These are phyloP conservation scores for Hsuehochloa calcarea DNA, from an alignment of 176 grass and related monocot genomes.

Conservation along the genomic window DNA sequence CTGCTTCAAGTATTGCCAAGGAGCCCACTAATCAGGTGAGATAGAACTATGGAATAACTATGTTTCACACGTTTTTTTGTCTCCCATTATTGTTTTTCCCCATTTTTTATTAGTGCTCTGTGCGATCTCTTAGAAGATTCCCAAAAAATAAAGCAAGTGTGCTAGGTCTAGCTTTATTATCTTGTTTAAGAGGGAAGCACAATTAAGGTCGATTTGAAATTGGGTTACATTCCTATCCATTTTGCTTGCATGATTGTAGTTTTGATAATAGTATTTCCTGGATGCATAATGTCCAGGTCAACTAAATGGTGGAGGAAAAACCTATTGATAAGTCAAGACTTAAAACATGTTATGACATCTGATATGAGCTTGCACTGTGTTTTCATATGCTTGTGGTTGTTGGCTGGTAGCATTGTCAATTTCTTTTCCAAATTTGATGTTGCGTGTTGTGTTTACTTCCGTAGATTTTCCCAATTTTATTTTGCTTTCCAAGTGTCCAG, in stretches of 20 bases:
- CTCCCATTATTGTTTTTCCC: not conserved
- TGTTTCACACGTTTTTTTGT: not conserved
- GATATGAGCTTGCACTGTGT: not conserved
- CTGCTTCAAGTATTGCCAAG: conserved; percentile 31
- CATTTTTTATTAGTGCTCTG: not conserved
- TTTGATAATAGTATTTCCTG: not conserved
- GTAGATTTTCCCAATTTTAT: not conserved
- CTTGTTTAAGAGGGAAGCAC: not conserved
- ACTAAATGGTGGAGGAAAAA: not conserved
- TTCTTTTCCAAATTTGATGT: not conserved
- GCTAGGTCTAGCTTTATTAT: not conserved
- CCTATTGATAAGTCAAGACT: not conserved
- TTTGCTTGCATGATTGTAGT: not conserved
- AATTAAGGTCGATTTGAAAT: not conserved
- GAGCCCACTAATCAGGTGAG: conserved; percentile 31
- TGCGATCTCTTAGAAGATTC: not conserved
- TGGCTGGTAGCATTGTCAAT: not conserved
- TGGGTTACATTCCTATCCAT: not conserved
- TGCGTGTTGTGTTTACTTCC: not conserved
- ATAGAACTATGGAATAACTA: not conserved
- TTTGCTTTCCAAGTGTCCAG: not conserved
- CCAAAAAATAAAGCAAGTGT: not conserved
- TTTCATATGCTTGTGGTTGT: not conserved
- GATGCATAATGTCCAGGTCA: not conserved
- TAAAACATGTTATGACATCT: not conserved